phyloP scores from a whole-genome alignment of 306 rosid species.

The Mimosa pudica region DNA sequence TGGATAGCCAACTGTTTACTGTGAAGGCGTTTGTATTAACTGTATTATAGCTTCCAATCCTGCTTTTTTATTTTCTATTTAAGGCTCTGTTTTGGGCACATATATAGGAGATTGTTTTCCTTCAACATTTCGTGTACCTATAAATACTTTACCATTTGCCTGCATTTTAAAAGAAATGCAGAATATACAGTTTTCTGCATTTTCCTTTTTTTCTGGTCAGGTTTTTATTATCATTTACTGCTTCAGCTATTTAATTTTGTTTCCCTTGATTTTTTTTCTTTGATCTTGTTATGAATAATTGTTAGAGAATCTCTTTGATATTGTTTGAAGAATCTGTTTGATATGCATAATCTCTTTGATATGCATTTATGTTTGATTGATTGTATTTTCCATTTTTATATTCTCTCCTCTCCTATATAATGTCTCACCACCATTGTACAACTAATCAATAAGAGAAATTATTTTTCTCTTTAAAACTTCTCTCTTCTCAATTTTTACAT shows the following conservation, averaged over 20 bases:
- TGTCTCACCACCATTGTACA: too few species aligned
- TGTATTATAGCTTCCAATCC: not conserved
- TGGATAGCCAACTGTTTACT: not conserved
- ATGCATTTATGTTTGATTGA: too few species aligned
- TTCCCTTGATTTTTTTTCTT: constrained; percentile 14
- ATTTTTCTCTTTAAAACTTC: too few species aligned
- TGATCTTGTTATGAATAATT: constrained; percentile 15
- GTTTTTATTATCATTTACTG: constrained; percentile 3
- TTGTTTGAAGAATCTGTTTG: too few species aligned
- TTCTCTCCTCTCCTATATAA: too few species aligned
- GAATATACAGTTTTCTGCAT: not conserved
- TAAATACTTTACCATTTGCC: not conserved
- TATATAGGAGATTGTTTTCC: not conserved
- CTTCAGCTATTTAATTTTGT: constrained; percentile 25
- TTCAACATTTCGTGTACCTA: not conserved
- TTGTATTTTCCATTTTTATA: too few species aligned
- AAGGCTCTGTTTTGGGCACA: not conserved
- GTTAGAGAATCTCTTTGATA: too few species aligned
- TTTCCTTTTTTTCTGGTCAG: not conserved
- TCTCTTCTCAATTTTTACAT: too few species aligned
- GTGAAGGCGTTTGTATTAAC: not conserved
- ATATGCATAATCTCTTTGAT: too few species aligned
- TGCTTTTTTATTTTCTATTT: not conserved
- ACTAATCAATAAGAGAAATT: too few species aligned
- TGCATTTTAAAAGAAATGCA: not conserved